phyloP scores from a whole-genome alignment of 192 early-diverging fungal genomes.

The Geranomyces variabilis region DNA sequence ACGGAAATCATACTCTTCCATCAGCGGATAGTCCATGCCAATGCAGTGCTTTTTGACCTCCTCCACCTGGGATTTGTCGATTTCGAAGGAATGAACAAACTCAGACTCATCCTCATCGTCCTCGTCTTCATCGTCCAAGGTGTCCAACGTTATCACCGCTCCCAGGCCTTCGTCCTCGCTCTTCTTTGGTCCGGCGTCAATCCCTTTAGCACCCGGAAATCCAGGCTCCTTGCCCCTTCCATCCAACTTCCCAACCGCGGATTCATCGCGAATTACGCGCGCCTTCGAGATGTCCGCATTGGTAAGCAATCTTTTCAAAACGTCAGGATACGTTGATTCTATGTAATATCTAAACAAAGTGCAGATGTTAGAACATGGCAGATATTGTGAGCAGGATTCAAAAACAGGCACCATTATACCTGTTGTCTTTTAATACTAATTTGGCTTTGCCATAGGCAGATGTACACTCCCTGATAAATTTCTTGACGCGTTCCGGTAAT shows the following conservation, averaged over 20 bases:
- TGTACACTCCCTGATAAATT: conserved; percentile 86
- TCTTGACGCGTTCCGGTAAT: conserved; percentile 77
- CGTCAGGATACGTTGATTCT: conserved; percentile 89
- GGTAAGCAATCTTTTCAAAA: conserved; percentile 79
- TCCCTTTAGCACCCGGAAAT: background rate
- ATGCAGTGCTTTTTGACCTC: conserved; percentile 91
- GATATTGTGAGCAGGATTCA: background rate
- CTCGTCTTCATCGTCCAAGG: conserved; percentile 59
- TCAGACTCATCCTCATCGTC: conserved; percentile 49
- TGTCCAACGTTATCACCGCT: conserved; percentile 58
- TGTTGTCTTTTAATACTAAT: conserved; percentile 91
- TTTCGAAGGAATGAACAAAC: conserved; percentile 58
- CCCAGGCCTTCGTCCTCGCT: conserved; percentile 41
- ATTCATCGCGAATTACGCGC: conserved; percentile 55
- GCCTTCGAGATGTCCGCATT: conserved; percentile 75
- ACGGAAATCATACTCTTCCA: conserved; percentile 98
- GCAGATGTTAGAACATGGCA: background rate
- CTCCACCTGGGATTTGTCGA: conserved; percentile 49
- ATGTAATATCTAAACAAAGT: conserved; percentile 72
- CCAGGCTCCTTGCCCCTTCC: background rate
- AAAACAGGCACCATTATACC: conserved; percentile 41
- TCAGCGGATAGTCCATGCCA: conserved; percentile 90
- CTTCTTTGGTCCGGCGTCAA: background rate
- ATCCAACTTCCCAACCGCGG: background rate
- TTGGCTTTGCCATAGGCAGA: conserved; percentile 97